Conservation (phyloP, 2,329 filamentous ascomycete species). For the Claviceps lovelessii region DNA sequence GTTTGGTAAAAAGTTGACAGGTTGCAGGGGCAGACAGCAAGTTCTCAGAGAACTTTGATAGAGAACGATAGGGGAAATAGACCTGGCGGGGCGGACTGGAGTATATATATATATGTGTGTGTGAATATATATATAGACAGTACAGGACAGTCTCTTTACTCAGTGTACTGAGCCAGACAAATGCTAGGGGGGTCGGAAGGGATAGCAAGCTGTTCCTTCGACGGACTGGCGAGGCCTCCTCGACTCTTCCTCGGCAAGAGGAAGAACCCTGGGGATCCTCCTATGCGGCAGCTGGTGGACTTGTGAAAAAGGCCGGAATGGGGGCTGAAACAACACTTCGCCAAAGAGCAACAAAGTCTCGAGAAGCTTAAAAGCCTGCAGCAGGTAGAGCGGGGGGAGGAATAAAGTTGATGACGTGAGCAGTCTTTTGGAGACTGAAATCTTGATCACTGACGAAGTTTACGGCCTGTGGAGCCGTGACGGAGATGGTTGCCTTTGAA, state of each 20-base stretch:
- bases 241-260: conserved; percentile 99
- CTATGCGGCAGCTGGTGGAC: conserved; percentile 98
- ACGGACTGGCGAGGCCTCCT: conserved; percentile 90
- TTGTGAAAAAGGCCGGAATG: conserved; percentile 42
- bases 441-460: conserved; percentile 51
- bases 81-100: not conserved
- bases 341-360: conserved; percentile 37
- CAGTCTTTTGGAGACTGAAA: conserved; percentile 51
- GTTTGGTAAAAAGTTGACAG: not conserved
- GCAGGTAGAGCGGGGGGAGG: conserved; percentile 41
- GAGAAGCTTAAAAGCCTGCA: conserved; percentile 33
- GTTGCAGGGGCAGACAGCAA: conserved; percentile 1
- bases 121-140: not conserved
- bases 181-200: conserved; percentile 92
- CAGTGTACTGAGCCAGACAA: conserved; percentile 15
- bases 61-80: not conserved
- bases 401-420: conserved; percentile 52
- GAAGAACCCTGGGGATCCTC: conserved; percentile 96
- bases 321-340: conserved; percentile 30
- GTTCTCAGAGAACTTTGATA: conserved; percentile 1
- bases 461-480: conserved; percentile 50
- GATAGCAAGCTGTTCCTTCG: conserved; percentile 82
- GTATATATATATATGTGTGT: not conserved
- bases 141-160: conserved; percentile 1
- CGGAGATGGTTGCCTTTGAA: conserved; percentile 46